These are phyloP conservation scores for Pleurotus citrinopileatus DNA, from an alignment of 768 basidiomycete species.

Conservation along the genomic window DNA sequence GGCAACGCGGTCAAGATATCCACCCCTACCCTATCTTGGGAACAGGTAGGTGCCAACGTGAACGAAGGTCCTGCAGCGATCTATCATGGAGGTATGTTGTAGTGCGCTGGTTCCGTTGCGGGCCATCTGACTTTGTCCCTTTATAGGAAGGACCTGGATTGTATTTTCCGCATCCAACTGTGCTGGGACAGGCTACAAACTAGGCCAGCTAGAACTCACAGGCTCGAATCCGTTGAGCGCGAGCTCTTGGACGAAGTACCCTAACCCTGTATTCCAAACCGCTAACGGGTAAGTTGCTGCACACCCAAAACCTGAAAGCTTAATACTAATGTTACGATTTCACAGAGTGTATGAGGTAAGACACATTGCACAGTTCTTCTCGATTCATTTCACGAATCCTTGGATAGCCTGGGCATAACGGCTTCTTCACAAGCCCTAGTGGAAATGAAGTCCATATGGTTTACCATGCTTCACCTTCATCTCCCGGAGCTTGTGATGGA, in stretches of 20 bases:
- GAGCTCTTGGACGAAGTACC: slow-evolving; percentile 28
- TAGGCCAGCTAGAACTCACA: slow-evolving; percentile 27
- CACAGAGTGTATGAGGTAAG: slow-evolving; percentile 5
- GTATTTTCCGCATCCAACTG: slow-evolving; percentile 29
- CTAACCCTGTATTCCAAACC: slow-evolving; percentile 24
- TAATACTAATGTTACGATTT: too few relatives aligned
- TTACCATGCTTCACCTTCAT: slow-evolving; percentile 7
- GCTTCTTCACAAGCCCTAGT: slow-evolving; percentile 30
- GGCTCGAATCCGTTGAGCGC: slow-evolving; percentile 29
- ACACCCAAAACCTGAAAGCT: not conserved
- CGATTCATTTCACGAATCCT: not conserved
- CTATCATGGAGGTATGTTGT: slow-evolving; percentile 19
- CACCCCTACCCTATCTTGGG: slow-evolving; percentile 29
- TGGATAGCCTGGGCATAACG: slow-evolving; percentile 32
- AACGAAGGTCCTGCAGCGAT: slow-evolving; percentile 32
- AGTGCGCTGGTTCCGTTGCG: not conserved
- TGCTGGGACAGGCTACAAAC: slow-evolving; percentile 27
- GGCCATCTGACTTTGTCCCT: too few relatives aligned
- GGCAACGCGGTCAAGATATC: slow-evolving; percentile 30
- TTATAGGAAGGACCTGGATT: slow-evolving; percentile 28
- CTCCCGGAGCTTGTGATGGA: slow-evolving; percentile 12
- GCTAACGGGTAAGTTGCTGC: slow-evolving; percentile 25
- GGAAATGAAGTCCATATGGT: slow-evolving; percentile 23
- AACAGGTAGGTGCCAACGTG: slow-evolving; percentile 27
- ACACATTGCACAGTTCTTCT: not conserved